Evolutionary conservation across 164 flowering plant species (phyloP).

Genomic region (Vitis labrusca): DNA sequence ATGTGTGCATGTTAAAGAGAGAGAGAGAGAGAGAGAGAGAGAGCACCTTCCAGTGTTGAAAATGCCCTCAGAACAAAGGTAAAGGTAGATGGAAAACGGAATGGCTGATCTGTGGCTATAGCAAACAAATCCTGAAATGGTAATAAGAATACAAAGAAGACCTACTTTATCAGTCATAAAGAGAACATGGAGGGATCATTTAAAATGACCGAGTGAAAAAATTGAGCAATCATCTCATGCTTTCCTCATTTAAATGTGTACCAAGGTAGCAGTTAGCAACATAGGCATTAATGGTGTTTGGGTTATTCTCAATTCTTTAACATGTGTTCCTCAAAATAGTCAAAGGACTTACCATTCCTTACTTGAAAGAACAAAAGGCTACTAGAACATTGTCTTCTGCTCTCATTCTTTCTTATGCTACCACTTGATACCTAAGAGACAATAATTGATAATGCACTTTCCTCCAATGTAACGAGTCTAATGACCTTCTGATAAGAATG

Average conservation of each 20-base stretch:
- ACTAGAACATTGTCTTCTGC: no score
- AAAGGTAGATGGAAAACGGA: constrained; percentile 92
- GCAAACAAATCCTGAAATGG: constrained; percentile 85
- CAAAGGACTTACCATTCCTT: no score
- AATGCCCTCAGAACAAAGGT: constrained; percentile 91
- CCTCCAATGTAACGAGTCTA: no score
- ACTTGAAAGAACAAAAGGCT: no score
- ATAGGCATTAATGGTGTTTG: no score
- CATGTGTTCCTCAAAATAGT: no score
- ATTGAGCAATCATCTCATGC: neutral
- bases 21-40: constrained; percentile 21
- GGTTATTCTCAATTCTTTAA: no score
- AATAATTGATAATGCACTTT: no score
- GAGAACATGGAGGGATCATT: neutral
- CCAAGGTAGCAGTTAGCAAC: no score
- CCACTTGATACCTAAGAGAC: no score
- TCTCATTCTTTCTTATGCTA: no score
- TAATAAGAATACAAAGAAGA: neutral
- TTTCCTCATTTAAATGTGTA: neutral
- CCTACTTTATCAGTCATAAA: neutral
- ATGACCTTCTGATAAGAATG: no score
- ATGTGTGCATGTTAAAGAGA: neutral
- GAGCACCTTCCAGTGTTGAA: constrained; percentile 90
- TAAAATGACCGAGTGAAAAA: neutral
- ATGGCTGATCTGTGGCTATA: constrained; percentile 93